Evolutionary conservation across 768 basidiomycete species (phyloP), one percentile per base, ranked within the genome.

Genomic region (Mycena filopes): DNA sequence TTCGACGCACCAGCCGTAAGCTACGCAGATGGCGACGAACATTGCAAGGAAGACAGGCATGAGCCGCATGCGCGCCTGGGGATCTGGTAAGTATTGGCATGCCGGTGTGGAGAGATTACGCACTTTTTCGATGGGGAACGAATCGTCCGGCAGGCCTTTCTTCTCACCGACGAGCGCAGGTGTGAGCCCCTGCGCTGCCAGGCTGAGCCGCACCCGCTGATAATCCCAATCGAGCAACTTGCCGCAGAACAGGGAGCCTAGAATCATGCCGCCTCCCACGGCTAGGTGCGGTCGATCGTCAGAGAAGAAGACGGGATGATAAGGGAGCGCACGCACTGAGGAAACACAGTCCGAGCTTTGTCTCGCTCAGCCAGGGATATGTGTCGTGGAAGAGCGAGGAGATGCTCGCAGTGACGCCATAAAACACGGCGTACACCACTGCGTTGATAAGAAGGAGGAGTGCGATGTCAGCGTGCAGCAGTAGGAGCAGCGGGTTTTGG

Each of bases 301-400:
- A n/a, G n/a, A n/a, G n/a, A n/a, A n/a, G n/a, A n/a, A n/a, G n/a
- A n/a, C n/a, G n/a, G n/a, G n/a, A n/a, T n/a, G n/a, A n/a, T n/a
- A n/a, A n/a, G n/a, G n/a, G n/a, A 20, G 21, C 5, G 41, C n/a
- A 59, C 60, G 43, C 13, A 69, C 68, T 41, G 12, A 96, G 78
- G 78, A 89, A 96, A 73, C 91, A 94, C 6, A 96, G 77, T 3
- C 94, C 94, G 33, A 92, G 83, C 25, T 86, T 82, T 2, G 88
- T 87, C 64, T 92, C 86, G 63, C 76, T 83, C 21, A 93, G 80
- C 64, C 78, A 84, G 0, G 87, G 83, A 68, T 94, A 94, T 1
- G 81, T 77, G 2, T 74, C 64, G 54, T 82, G 78, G 74, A 94
- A 89, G 0, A 89, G 78, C 0, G 87, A 84, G 0, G 91, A 87